Evolutionary conservation across 768 basidiomycete genomes (phyloP).

Genomic region (Lyophyllum decastes): DNA sequence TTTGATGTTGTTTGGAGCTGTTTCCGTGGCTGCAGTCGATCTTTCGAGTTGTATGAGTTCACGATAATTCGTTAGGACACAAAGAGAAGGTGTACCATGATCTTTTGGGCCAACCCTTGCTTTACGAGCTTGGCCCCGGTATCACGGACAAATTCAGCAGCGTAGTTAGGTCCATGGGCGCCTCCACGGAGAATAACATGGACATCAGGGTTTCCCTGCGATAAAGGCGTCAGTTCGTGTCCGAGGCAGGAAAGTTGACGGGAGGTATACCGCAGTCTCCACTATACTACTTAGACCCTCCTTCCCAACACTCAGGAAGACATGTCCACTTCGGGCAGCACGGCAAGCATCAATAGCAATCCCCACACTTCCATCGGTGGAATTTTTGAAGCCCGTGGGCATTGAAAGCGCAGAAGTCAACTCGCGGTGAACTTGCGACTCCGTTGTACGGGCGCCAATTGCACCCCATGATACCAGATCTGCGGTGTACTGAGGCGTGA

Average conservation of each 20-base stretch:
- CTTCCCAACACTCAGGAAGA: conserved; percentile 96
- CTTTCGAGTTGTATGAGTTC: conserved; percentile 36
- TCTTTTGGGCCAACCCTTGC: conserved; percentile 72
- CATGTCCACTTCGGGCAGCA: conserved; percentile 87
- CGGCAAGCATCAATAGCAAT: conserved; percentile 96
- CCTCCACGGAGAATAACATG: conserved; percentile 96
- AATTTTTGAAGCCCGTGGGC: conserved; percentile 99
- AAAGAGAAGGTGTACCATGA: conserved; percentile 67
- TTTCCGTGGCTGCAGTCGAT: conserved; percentile 98
- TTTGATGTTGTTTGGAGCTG: conserved; percentile 87
- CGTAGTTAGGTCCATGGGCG: conserved; percentile 86
- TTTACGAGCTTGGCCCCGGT: conserved; percentile 76
- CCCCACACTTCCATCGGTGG: conserved; percentile 89
- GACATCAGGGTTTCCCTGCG: conserved; percentile 86
- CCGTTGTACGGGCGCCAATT: conserved; percentile 91
- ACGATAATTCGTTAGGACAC: neutral
- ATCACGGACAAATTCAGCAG: conserved; percentile 75
- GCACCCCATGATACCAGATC: conserved; percentile 93
- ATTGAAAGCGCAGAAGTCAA: conserved; percentile 86
- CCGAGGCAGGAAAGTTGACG: neutral
- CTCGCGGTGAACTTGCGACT: conserved; percentile 92
- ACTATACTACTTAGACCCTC: conserved; percentile 94
- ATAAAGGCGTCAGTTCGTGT: neutral
- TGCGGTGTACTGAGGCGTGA: conserved; percentile 81
- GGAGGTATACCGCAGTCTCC: conserved; percentile 72